These are phyloP conservation scores for Calonectria pseudoreteaudii DNA, from an alignment of 2,329 filamentous ascomycete genomes.

Conservation along the genomic window DNA sequence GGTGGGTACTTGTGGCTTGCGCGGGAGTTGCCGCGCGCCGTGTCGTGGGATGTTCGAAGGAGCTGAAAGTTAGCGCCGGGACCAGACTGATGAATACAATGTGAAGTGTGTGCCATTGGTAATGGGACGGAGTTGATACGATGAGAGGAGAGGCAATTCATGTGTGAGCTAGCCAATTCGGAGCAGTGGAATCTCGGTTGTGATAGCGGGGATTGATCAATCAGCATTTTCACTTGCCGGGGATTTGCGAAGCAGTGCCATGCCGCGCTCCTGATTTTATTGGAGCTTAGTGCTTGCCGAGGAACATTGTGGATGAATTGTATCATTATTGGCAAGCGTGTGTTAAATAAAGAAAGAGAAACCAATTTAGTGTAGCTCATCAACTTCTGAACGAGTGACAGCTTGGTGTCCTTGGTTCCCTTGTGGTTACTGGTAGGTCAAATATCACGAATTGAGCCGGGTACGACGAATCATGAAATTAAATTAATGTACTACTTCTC, in stretches of 20 bases:
- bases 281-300: not conserved
- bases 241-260: not conserved
- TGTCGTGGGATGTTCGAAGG: not conserved
- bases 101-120: not conserved
- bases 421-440: not conserved
- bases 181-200: not conserved
- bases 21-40: not conserved
- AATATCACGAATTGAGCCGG: not conserved
- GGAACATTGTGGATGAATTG: not conserved
- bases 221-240: not conserved
- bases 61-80: not conserved
- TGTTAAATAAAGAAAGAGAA: not conserved
- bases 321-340: not conserved
- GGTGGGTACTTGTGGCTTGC: slow-evolving; percentile 2
- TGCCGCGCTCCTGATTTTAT: not conserved
- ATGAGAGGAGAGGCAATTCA: not conserved
- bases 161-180: not conserved
- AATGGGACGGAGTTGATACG: not conserved
- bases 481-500: not conserved
- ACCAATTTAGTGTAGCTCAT: not conserved
- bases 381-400: not conserved
- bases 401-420: not conserved
- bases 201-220: not conserved
- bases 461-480: not conserved
- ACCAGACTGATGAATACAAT: not conserved